phyloP scores from a whole-genome alignment of 345 rosid genomes.

The Eucalyptus curtisii region DNA sequence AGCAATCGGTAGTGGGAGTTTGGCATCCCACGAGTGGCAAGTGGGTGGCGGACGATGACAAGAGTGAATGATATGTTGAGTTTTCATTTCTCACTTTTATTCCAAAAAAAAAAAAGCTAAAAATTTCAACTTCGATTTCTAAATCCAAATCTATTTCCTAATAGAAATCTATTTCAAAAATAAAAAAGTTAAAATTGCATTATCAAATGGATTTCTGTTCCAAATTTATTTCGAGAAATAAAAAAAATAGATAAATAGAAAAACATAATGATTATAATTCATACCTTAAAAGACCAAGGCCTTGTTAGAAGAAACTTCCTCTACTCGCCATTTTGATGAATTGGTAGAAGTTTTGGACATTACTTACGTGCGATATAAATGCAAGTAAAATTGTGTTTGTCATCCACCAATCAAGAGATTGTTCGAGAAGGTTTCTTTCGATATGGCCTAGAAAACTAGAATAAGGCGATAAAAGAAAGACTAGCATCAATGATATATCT shows the following conservation, averaged over 20 bases:
- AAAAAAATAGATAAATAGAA: too few relatives aligned
- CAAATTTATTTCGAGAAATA: fast-evolving
- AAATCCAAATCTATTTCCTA: fast-evolving
- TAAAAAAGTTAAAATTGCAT: fast-evolving
- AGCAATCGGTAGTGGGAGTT: fast-evolving
- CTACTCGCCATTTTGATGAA: background rate
- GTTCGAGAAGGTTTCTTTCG: background rate
- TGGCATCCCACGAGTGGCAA: fast-evolving
- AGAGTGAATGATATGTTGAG: too few relatives aligned
- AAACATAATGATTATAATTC: fast-evolving
- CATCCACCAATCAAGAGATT: background rate
- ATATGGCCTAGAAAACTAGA: background rate
- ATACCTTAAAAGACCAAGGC: fast-evolving
- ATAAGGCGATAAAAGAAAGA: background rate
- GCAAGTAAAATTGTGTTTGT: background rate
- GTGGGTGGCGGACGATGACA: fast-evolving
- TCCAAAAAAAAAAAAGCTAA: fast-evolving
- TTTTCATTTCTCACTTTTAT: too few relatives aligned
- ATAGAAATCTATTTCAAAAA: too few relatives aligned
- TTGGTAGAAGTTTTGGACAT: background rate
- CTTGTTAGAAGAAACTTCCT: fast-evolving
- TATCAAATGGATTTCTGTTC: fast-evolving
- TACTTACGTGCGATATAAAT: background rate
- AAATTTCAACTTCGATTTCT: too few relatives aligned
- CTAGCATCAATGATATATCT: background rate